These are phyloP conservation scores for Kwoniella shandongensis DNA, from an alignment of 768 basidiomycete species.

Conservation along the genomic window DNA sequence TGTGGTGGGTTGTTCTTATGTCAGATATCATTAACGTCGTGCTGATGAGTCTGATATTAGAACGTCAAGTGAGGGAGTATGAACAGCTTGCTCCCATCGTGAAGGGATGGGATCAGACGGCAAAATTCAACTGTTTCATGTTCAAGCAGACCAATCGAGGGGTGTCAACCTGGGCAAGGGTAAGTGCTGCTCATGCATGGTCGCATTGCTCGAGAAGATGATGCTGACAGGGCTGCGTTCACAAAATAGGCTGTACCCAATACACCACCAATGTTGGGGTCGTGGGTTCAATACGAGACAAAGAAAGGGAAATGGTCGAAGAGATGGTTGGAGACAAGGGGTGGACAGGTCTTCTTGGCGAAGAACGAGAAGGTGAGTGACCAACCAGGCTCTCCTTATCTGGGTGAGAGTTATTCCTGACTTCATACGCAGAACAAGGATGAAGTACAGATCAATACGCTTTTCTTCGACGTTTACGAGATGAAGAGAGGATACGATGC, in stretches of 20 bases:
- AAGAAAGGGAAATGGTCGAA: constrained; percentile 96
- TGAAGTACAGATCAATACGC: constrained; percentile 57
- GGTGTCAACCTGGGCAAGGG: constrained; percentile 55
- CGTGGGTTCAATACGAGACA: constrained; percentile 82
- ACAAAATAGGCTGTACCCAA: constrained; percentile 57
- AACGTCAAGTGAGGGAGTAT: constrained; percentile 84
- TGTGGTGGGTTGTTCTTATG: constrained; percentile 70
- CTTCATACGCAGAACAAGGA: constrained; percentile 71
- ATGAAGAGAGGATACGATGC: constrained; percentile 73
- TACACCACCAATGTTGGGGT: constrained; percentile 52
- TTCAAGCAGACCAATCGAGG: constrained; percentile 72
- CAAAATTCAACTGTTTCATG: constrained; percentile 74
- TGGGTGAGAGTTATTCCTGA: constrained; percentile 12
- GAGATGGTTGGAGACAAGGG: constrained; percentile 80
- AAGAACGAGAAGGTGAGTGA: constrained; percentile 79
- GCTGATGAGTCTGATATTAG: too few relatives aligned
- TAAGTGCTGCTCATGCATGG: constrained; percentile 15
- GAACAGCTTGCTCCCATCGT: constrained; percentile 78
- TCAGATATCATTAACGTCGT: too few relatives aligned
- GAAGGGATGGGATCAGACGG: constrained; percentile 84
- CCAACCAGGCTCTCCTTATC: not conserved
- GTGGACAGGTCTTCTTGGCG: constrained; percentile 80
- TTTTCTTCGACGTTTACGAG: constrained; percentile 82
- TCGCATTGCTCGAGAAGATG: not conserved
- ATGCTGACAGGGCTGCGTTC: not conserved